Evolutionary conservation across 2,329 filamentous ascomycete species (phyloP), one percentile per base, ranked within the genome.

Genomic region (Penicillium concentricum): DNA sequence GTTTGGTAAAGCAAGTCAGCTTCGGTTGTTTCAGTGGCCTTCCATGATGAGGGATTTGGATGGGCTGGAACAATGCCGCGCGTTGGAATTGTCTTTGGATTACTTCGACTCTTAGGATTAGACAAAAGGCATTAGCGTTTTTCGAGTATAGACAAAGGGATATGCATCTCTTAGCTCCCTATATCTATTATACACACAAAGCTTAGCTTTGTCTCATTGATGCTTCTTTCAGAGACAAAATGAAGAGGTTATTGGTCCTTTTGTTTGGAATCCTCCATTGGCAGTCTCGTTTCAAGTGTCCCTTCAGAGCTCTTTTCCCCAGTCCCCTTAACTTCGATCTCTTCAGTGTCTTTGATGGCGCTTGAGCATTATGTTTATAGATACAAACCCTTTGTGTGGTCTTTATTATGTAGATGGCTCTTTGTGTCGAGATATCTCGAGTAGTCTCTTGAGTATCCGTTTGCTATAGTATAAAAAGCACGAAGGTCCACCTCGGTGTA

Each of bases 11-110:
- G 34, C 32, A 15, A 55, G 56, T 46, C 53, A 56, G 41, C 24
- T 62, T 43, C 54, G 41, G 37, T 38, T 56, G n/a, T 56, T 65
- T 41, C 63, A 64, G 39, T 64, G 60, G 60, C 61, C 61, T 0
- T 57, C 63, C 1, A 24, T 15, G 5, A 65, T 59, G 58, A 51
- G 48, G 8, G 38, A 43, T 12, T 51, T 65, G 48, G 58, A 51
- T 45, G 63, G 64, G 9, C 22, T 20, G 12, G 47, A 54, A 15
- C 63, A 64, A 45, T 65, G 63, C 24, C 54, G 47, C 18, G 55
- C 45, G 9, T 46, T 65, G 48, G 16, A 57, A 2, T 13, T 65
- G 39, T 16, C 61, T 30, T 51, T 65, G 39, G 32, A 28, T 15
- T 59, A 60, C 32, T 60, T 39, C 15, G 16, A 28, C 8, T 32